phyloP scores from a whole-genome alignment of 2,329 filamentous ascomycete genomes.

The Trichocomaceae sp. region DNA sequence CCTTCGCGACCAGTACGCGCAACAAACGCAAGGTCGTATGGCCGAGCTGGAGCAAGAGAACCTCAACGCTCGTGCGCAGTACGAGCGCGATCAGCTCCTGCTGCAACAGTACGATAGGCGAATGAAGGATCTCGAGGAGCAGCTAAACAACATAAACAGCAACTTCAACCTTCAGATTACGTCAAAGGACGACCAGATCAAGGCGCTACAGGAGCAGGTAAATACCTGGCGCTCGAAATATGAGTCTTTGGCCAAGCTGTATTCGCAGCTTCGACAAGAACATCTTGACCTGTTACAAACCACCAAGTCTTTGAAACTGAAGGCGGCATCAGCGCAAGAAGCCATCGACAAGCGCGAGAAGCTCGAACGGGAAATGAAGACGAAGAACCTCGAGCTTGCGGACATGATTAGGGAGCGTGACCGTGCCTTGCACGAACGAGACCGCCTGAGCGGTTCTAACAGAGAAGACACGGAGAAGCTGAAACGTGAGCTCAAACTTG shows the following conservation, averaged over 20 bases:
- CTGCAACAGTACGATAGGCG: constrained; percentile 92
- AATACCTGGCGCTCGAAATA: constrained; percentile 98
- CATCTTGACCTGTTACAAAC: constrained; percentile 92
- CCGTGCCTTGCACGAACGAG: constrained; percentile 85
- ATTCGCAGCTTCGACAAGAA: constrained; percentile 90
- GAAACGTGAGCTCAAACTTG: constrained; percentile 86
- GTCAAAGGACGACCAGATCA: constrained; percentile 92
- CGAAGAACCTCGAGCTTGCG: constrained; percentile 96
- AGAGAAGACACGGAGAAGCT: constrained; percentile 93
- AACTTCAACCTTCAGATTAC: constrained; percentile 78
- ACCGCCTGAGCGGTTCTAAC: constrained; percentile 75
- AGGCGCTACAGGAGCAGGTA: constrained; percentile 88
- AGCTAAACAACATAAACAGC: constrained; percentile 72
- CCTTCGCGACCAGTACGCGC: constrained; percentile 77
- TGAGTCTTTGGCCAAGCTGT: constrained; percentile 90
- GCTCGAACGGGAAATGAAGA: constrained; percentile 95
- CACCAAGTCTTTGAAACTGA: constrained; percentile 92
- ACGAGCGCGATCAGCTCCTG: constrained; percentile 95
- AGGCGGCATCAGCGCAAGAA: constrained; percentile 93
- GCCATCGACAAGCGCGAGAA: constrained; percentile 93
- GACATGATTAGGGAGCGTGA: constrained; percentile 98
- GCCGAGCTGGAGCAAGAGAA: constrained; percentile 95
- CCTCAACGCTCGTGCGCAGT: constrained; percentile 85
- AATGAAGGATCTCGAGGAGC: constrained; percentile 85
- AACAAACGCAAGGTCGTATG: constrained; percentile 91